Evolutionary conservation across 495 filamentous ascomycete species (phyloP).

Genomic region (Aspergillus hancockii): DNA sequence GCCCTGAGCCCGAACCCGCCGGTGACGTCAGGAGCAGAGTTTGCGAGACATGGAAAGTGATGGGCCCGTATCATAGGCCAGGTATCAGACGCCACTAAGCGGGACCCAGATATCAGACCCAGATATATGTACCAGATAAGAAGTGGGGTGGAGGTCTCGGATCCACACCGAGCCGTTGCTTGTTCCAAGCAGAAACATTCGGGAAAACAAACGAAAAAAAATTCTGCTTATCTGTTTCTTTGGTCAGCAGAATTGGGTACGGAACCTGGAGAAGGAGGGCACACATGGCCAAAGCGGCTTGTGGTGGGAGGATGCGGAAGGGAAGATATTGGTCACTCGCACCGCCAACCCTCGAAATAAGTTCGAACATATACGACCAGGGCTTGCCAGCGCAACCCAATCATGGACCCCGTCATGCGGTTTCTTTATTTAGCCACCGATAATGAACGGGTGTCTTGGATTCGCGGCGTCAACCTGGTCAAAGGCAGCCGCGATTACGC

Average conservation of each 20-base stretch:
- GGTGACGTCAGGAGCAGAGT: background rate
- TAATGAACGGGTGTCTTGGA: background rate
- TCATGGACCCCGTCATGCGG: background rate
- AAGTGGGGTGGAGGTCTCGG: background rate
- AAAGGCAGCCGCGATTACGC: background rate
- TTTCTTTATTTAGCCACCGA: background rate
- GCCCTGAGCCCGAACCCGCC: too few relatives aligned
- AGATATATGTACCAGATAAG: too few relatives aligned
- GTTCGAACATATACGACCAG: background rate
- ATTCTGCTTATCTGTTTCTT: background rate
- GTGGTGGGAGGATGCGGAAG: background rate
- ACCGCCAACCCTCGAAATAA: background rate
- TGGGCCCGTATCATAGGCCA: background rate
- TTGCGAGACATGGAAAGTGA: background rate
- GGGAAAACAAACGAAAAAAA: background rate
- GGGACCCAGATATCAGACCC: background rate
- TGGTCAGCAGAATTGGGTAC: background rate
- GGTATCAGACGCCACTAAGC: background rate
- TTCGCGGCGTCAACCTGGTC: background rate
- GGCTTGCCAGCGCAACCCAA: background rate
- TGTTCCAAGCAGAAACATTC: background rate
- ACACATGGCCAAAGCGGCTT: too few relatives aligned
- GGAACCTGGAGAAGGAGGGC: too few relatives aligned
- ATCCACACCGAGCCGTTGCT: slow-evolving; percentile 1
- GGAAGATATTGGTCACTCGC: background rate